Evolutionary conservation across 257 asterid species (phyloP).

Genomic region (Nicotiana undulata): DNA sequence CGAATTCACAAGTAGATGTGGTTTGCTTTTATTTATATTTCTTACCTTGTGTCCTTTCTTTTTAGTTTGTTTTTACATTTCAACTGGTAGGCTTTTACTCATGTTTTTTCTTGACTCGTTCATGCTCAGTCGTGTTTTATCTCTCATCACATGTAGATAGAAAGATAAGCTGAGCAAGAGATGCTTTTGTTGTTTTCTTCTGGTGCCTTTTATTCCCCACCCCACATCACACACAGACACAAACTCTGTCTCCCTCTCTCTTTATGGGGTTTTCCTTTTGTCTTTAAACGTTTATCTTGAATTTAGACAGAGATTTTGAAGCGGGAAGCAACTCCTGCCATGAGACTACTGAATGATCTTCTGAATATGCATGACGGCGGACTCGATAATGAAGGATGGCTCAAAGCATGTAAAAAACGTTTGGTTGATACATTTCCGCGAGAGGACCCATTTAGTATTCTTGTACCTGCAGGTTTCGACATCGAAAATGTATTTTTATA

Average conservation of each 20-base stretch:
- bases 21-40: background rate
- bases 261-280: background rate
- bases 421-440: slow-evolving; percentile 85
- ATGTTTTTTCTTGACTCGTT: background rate
- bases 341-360: slow-evolving; percentile 82
- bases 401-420: slow-evolving; percentile 66
- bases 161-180: background rate
- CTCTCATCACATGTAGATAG: background rate
- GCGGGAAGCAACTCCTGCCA: slow-evolving; percentile 86
- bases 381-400: slow-evolving; percentile 78
- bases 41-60: background rate
- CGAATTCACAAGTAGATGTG: background rate
- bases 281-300: background rate
- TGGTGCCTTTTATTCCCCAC: background rate
- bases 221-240: too few species aligned
- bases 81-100: background rate
- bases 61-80: background rate
- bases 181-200: background rate
- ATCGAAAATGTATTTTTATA: slow-evolving; percentile 52
- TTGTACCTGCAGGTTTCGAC: slow-evolving; percentile 86
- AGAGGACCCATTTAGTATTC: slow-evolving; percentile 94
- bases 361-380: slow-evolving; percentile 79
- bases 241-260: background rate
- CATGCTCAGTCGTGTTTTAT: background rate
- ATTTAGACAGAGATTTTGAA: slow-evolving; percentile 75